phyloP scores from a whole-genome alignment of 192 early-diverging fungal species.

The Linnemannia hyalina region DNA sequence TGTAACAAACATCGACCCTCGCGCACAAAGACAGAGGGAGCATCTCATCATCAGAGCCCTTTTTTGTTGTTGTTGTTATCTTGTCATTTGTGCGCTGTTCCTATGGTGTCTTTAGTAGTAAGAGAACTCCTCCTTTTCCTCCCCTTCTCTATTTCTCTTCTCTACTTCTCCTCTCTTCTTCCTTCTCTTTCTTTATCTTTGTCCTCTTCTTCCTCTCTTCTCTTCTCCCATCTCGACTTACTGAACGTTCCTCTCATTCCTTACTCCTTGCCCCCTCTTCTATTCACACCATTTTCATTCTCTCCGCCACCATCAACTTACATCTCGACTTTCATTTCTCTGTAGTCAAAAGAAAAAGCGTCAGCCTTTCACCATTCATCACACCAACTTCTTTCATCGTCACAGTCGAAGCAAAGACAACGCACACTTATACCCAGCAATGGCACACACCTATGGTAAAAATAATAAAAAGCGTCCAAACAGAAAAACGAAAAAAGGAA shows the following conservation, averaged over 20 bases:
- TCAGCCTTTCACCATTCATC: neutral
- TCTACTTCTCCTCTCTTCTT: neutral
- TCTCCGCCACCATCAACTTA: neutral
- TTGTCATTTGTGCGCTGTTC: too few relatives aligned
- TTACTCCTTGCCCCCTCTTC: neutral
- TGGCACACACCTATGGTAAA: conserved; percentile 36
- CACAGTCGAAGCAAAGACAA: neutral
- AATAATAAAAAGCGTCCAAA: neutral
- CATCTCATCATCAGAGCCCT: too few relatives aligned
- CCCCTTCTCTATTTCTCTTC: neutral
- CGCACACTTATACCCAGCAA: conserved; percentile 1
- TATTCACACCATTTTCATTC: neutral
- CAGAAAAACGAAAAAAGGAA: conserved; percentile 2
- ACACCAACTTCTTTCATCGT: neutral
- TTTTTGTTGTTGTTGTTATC: too few relatives aligned
- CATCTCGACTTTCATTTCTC: neutral
- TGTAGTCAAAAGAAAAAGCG: too few relatives aligned
- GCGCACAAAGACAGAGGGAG: too few relatives aligned
- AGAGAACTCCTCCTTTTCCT: neutral
- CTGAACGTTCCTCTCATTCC: neutral
- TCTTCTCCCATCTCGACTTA: neutral
- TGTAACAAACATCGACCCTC: too few relatives aligned
- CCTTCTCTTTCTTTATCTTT: neutral
- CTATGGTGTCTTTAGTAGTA: too few relatives aligned
- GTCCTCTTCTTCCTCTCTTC: neutral